A percentile compares a stretch with the other conserved stretches of the same genome.
Evolutionary conservation across 2,329 filamentous ascomycete species (phyloP).

Genomic region (Simplicillium aogashimaense): DNA sequence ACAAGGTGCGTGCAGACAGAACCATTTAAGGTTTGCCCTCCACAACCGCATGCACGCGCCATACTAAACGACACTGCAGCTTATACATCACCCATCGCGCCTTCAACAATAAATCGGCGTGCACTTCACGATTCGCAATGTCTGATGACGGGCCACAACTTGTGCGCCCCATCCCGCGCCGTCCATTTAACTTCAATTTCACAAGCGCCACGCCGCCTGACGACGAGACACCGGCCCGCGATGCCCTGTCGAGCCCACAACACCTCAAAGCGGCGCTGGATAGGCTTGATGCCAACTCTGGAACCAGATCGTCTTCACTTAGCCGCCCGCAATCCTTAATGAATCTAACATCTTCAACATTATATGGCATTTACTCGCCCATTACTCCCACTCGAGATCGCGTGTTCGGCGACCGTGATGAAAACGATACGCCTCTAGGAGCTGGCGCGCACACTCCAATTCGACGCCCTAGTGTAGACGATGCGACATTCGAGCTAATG

Average conservation of each 20-base stretch:
- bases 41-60: too few species aligned
- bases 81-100: too few species aligned
- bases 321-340: conserved; percentile 68
- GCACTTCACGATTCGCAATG: conserved; percentile 14
- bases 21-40: too few species aligned
- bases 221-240: conserved; percentile 11
- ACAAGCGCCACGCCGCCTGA: conserved; percentile 33
- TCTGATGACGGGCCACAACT: conserved; percentile 41
- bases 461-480: conserved; percentile 31
- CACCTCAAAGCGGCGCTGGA: conserved; percentile 12
- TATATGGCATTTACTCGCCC: conserved; percentile 83
- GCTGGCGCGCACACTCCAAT: conserved; percentile 64
- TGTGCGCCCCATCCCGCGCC: conserved; percentile 60
- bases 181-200: conserved; percentile 55
- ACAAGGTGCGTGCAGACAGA: too few species aligned
- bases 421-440: conserved; percentile 64
- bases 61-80: too few species aligned
- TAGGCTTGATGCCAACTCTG: conserved; percentile 5
- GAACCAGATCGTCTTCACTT: conserved; percentile 24
- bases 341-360: conserved; percentile 80
- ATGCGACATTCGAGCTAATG: conserved; percentile 33
- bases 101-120: too few species aligned
- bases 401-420: conserved; percentile 32
- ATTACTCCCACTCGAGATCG: conserved; percentile 43
- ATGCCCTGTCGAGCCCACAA: conserved; percentile 13